Evolutionary conservation across 208 protist genomes (phyloP).

Genomic region (Leishmania arabica): DNA sequence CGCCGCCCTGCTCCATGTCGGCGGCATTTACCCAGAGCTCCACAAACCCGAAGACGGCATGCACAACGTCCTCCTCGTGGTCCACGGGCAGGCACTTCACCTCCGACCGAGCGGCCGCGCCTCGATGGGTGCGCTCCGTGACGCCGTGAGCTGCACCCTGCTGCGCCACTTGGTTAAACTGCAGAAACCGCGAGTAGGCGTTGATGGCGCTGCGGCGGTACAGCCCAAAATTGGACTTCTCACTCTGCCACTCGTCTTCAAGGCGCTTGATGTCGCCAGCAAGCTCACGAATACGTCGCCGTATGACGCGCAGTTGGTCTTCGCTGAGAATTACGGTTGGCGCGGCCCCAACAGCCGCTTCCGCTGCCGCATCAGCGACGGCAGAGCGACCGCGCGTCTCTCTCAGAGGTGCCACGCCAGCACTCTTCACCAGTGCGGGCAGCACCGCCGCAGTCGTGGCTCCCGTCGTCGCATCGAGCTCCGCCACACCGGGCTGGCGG

Average conservation of each 20-base stretch:
- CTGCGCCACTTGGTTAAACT: conserved; percentile 31
- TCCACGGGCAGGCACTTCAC: conserved; percentile 20
- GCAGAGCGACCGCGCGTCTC: not conserved
- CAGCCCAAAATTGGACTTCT: conserved; percentile 49
- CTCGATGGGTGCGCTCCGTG: not conserved
- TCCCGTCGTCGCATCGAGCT: not conserved
- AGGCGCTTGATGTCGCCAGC: conserved; percentile 47
- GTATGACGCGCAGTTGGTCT: conserved; percentile 47
- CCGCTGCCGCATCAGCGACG: not conserved
- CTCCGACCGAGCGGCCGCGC: not conserved
- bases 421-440: no score
- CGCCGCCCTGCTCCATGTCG: conserved; percentile 14
- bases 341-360: not conserved
- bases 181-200: conserved; percentile 71
- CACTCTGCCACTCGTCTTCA: conserved; percentile 52
- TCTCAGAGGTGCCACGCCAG: not conserved
- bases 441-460: not conserved
- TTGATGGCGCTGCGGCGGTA: conserved; percentile 82
- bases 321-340: conserved; percentile 24
- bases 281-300: conserved; percentile 54
- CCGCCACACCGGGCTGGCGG: not conserved
- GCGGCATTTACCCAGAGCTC: conserved; percentile 60
- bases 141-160: not conserved
- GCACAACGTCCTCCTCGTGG: conserved; percentile 40
- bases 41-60: conserved; percentile 83